Base-by-base conservation (phyloP, 371 early-diverging fungal genomes). In the Furculomyces boomerangus region DNA sequence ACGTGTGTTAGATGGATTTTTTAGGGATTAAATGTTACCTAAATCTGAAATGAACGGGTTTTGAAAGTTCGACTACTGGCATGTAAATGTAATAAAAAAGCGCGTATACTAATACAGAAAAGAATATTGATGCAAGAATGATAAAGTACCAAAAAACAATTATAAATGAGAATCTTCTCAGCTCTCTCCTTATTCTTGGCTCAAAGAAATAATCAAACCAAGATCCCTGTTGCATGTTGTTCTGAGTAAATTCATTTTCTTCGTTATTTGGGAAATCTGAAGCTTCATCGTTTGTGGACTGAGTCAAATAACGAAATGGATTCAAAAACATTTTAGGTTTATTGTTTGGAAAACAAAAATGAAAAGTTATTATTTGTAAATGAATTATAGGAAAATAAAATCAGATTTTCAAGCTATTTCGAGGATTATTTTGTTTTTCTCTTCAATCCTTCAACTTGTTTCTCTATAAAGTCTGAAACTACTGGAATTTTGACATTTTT, bases 341-440 rank as follows among this genome's bases (percentile, higher is more conserved):
- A n/a, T n/a, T n/a, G n/a, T n/a, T n/a, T n/a, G n/a, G 24, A 45
- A 45, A 45, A 45, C 7, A 45, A 45, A 45, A 45, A 7, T 8
- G n/a, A 55, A 13, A 14, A 20, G 52, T 49, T 48, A 32, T 18
- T 3, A n/a, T 25, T 22, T 16, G 20, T 50, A 44, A 13, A 35
- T 25, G 40, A 52, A 18, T 32, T 48, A 63, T 28, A 57, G 7
- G 25, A 25, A 22, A 30, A 57, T 16, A 57, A 8, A 67, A 61
- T 18, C 52, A 35, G 54, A 61, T 66, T 48, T 66, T 61, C 35
- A 37, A 54, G 0, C 56, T 50, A 0, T 61, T 54, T 62, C 67
- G 47, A 3, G 44, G 41, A 41, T 50, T 62, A 24, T 55, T 58
- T 47, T 50, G 52, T 7, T 64, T 60, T 50, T 64, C 61, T 54